Evolutionary conservation across 148 eudicot genomes (phyloP).

Genomic region (Cornus controversa): DNA sequence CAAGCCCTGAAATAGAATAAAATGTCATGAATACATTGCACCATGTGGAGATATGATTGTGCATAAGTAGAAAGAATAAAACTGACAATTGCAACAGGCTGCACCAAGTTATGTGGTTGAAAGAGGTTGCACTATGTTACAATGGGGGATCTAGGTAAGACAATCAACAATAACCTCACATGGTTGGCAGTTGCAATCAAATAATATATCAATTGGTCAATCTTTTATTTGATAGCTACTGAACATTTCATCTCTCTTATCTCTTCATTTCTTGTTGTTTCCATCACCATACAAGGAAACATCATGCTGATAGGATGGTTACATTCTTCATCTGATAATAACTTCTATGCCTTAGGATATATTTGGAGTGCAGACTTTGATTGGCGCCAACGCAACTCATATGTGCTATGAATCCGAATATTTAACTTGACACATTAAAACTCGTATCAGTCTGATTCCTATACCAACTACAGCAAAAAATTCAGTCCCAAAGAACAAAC

Average conservation of each 20-base stretch:
- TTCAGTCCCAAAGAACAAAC: not conserved
- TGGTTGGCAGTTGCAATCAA: too few species aligned
- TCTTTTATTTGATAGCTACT: too few species aligned
- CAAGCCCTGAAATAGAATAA: constrained; percentile 50
- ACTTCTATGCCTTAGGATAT: not conserved
- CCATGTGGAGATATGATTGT: not conserved
- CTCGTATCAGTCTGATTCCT: too few species aligned
- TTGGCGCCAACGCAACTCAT: not conserved
- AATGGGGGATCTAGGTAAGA: too few species aligned
- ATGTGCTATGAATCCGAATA: too few species aligned
- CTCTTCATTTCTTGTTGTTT: not conserved
- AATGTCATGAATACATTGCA: constrained; percentile 7
- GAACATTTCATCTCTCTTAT: too few species aligned
- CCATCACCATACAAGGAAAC: not conserved
- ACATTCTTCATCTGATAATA: not conserved
- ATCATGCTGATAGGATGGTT: not conserved
- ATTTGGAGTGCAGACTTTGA: not conserved
- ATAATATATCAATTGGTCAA: too few species aligned
- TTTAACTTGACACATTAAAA: too few species aligned
- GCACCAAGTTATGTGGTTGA: not conserved
- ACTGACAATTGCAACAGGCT: not conserved
- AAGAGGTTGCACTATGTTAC: not conserved
- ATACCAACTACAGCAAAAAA: not conserved
- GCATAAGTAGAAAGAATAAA: not conserved
- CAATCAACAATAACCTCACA: too few species aligned